These are phyloP conservation scores for Penicillium sclerotiorum DNA, from an alignment of 2,329 filamentous ascomycete species.

Conservation along the genomic window DNA sequence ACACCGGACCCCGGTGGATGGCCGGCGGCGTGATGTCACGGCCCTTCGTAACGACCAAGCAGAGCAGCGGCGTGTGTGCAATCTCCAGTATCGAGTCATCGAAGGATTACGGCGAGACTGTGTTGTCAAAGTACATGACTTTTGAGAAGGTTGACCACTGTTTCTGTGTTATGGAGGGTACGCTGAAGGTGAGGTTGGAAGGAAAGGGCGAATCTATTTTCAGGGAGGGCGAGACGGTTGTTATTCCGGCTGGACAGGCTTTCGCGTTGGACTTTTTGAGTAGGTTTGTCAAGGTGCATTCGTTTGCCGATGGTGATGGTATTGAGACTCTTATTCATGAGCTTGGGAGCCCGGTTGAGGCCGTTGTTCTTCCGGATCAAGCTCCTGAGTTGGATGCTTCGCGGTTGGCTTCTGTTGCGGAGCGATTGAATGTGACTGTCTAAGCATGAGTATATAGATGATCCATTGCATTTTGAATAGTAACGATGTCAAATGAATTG, in stretches of 20 bases:
- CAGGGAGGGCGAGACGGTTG: conserved; percentile 52
- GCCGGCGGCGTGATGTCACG: conserved; percentile 37
- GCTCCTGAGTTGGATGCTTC: conserved; percentile 27
- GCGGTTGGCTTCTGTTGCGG: conserved; percentile 20
- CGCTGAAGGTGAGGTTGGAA: conserved; percentile 46
- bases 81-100: conserved; percentile 56
- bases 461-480: too few species aligned
- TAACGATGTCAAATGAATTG: too few species aligned
- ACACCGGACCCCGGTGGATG: conserved; percentile 42
- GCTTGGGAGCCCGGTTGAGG: conserved; percentile 38
- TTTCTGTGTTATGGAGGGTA: conserved; percentile 53
- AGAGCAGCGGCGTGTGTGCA: conserved; percentile 54
- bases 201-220: conserved; percentile 38
- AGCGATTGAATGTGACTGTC: conserved; percentile 23
- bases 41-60: conserved; percentile 53
- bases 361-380: conserved; percentile 46
- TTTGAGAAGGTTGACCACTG: conserved; percentile 57
- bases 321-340: conserved; percentile 51
- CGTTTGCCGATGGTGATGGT: conserved; percentile 54
- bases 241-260: conserved; percentile 51
- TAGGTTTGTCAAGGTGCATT: conserved; percentile 51
- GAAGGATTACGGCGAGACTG: conserved; percentile 37
- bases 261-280: conserved; percentile 52
- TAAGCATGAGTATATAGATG: too few species aligned
- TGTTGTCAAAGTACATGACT: conserved; percentile 42